phyloP scores from a whole-genome alignment of 495 filamentous ascomycete genomes.

The Xylaria flabelliformis region DNA sequence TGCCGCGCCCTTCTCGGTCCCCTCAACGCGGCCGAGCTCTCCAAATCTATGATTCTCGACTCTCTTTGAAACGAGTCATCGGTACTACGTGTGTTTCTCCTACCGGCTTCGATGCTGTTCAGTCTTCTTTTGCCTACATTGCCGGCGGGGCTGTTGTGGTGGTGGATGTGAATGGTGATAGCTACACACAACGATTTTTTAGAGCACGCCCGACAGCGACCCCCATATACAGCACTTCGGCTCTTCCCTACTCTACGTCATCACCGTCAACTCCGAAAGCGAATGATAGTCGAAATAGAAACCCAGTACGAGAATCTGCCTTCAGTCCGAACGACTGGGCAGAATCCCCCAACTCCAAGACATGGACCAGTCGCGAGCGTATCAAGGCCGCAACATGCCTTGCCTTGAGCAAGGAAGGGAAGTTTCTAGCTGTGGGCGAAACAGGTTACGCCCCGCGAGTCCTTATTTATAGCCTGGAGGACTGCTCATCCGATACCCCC shows the following conservation, averaged over 20 bases:
- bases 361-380: conserved; percentile 84
- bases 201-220: conserved; percentile 81
- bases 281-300: conserved; percentile 67
- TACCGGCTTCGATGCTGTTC: conserved; percentile 83
- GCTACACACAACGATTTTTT: conserved; percentile 85
- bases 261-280: conserved; percentile 69
- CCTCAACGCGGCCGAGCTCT: conserved; percentile 59
- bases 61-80: conserved; percentile 82
- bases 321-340: conserved; percentile 55
- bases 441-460: conserved; percentile 93
- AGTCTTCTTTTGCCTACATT: conserved; percentile 83
- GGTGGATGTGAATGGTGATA: conserved; percentile 76
- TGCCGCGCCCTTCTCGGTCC: conserved; percentile 66
- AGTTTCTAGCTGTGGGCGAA: conserved; percentile 91
- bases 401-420: conserved; percentile 87
- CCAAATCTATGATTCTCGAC: conserved; percentile 53
- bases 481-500: conserved; percentile 78
- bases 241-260: conserved; percentile 48
- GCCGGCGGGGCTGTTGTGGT: conserved; percentile 94
- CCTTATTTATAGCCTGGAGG: conserved; percentile 83
- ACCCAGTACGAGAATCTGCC: conserved; percentile 63
- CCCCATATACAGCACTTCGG: conserved; percentile 61
- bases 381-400: conserved; percentile 97
- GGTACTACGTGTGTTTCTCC: conserved; percentile 85
- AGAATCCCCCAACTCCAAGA: conserved; percentile 70